A percentile compares a stretch with the other conserved stretches of the same genome.
phyloP scores from a whole-genome alignment of 441 rosid genomes.

The Sinapis alba region DNA sequence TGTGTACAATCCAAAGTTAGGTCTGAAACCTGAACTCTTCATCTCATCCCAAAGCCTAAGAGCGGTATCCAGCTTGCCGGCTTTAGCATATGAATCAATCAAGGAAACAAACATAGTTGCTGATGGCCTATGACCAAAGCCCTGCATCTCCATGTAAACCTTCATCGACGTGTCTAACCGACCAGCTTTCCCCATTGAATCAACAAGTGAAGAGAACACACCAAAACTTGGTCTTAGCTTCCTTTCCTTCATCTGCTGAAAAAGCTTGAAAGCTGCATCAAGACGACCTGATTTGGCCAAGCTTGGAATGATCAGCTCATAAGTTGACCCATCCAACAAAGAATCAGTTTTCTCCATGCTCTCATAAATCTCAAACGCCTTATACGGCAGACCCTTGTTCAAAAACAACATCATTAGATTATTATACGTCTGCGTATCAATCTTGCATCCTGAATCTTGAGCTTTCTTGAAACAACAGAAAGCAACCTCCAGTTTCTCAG shows the following conservation, averaged over 20 bases:
- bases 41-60: conserved; percentile 93
- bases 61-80: conserved; percentile 89
- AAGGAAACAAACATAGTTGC: conserved; percentile 82
- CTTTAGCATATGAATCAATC: conserved; percentile 86
- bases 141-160: conserved; percentile 87
- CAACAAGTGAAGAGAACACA: conserved; percentile 83
- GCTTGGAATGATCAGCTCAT: conserved; percentile 88
- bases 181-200: conserved; percentile 97
- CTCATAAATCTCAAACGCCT: conserved; percentile 96
- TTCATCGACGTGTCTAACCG: conserved; percentile 91
- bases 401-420: conserved; percentile 77
- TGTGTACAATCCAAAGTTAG: conserved; percentile 86
- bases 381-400: conserved; percentile 90
- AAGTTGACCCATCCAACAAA: conserved; percentile 75
- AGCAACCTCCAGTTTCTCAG: conserved; percentile 87
- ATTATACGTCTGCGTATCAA: conserved; percentile 74
- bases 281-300: conserved; percentile 97
- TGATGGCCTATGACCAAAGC: conserved; percentile 76
- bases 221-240: conserved; percentile 63
- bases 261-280: conserved; percentile 89
- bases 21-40: conserved; percentile 83
- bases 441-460: conserved; percentile 64
- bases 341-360: conserved; percentile 75
- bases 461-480: conserved; percentile 91
- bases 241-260: conserved; percentile 90